Percentiles rank a stretch among this genome's conserved stretches.
Evolutionary conservation across 345 rosid species (phyloP).

Genomic region (Dipteronia dyeriana): DNA sequence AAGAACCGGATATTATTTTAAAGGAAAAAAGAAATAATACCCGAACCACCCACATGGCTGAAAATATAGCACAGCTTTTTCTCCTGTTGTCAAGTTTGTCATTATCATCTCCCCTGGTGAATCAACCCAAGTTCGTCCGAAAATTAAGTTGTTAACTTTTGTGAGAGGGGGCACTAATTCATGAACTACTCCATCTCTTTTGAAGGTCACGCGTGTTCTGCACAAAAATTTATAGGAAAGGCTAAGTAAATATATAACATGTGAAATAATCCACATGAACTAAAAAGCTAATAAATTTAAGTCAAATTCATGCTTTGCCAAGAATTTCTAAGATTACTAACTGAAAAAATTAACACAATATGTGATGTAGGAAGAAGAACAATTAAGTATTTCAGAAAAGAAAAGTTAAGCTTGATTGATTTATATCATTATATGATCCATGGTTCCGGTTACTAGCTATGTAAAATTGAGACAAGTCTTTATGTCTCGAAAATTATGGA

Average conservation of each 20-base stretch:
- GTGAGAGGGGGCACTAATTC: constrained; percentile 84
- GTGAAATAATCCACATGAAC: neutral
- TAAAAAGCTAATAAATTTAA: neutral
- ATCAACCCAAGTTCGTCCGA: constrained; percentile 86
- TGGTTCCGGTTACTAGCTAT: neutral
- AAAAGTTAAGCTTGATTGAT: neutral
- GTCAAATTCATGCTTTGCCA: neutral
- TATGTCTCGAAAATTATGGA: neutral
- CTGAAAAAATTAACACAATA: neutral
- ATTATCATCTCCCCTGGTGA: constrained; percentile 78
- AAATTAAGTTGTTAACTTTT: constrained; percentile 73
- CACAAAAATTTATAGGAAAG: constrained; percentile 22
- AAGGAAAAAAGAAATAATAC: constrained; percentile 34
- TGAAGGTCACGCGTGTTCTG: constrained; percentile 76
- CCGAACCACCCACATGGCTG: constrained; percentile 91
- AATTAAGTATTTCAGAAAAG: neutral
- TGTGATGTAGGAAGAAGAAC: neutral
- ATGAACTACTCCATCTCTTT: constrained; percentile 70
- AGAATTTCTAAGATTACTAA: neutral
- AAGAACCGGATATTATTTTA: constrained; percentile 8
- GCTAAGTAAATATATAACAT: constrained; percentile 3
- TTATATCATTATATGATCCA: too few relatives aligned
- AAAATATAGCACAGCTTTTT: constrained; percentile 73
- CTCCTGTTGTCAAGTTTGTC: constrained; percentile 74
- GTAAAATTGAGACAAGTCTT: neutral